These are phyloP conservation scores for Piloderma croceum DNA, from an alignment of 768 basidiomycete species.

Conservation along the genomic window DNA sequence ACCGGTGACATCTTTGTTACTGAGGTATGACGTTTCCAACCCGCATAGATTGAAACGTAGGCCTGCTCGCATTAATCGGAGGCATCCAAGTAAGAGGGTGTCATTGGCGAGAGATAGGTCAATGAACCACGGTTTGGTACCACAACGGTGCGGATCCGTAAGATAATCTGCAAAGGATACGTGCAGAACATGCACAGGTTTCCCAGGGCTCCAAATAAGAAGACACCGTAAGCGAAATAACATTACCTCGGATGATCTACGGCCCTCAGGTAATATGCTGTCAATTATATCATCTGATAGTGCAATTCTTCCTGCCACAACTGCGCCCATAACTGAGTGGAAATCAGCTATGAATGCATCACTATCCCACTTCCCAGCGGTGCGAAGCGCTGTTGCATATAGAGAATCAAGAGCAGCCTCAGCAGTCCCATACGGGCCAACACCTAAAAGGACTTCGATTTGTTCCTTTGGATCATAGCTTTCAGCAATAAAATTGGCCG, in stretches of 20 bases:
- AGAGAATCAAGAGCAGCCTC: slow-evolving; percentile 25
- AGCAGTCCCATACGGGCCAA: slow-evolving; percentile 11
- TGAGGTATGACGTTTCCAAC: slow-evolving; percentile 24
- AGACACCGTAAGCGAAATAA: slow-evolving; percentile 21
- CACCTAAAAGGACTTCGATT: neutral
- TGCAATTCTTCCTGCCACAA: slow-evolving; percentile 24
- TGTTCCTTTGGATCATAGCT: slow-evolving; percentile 1
- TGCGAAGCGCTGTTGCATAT: slow-evolving; percentile 26
- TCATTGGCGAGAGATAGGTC: too few relatives aligned
- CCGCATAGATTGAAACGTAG: slow-evolving; percentile 33
- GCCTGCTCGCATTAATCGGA: too few relatives aligned
- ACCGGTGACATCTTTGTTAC: slow-evolving; percentile 22
- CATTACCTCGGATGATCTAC: slow-evolving; percentile 26
- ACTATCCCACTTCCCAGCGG: slow-evolving; percentile 25
- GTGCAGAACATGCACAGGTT: slow-evolving; percentile 23
- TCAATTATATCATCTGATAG: slow-evolving; percentile 21
- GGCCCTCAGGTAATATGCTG: slow-evolving; percentile 19
- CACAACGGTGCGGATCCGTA: slow-evolving; percentile 23
- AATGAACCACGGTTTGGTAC: slow-evolving; percentile 12
- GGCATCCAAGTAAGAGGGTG: too few relatives aligned
- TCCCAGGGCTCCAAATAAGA: slow-evolving; percentile 12
- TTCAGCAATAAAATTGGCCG: slow-evolving; percentile 10
- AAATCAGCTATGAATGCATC: slow-evolving; percentile 23
- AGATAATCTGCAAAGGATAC: slow-evolving; percentile 29
- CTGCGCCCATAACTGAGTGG: slow-evolving; percentile 26